Evolutionary conservation across 1,284 basidiomycete genomes (phyloP), one percentile per base, ranked within the genome.

Genomic region (Leccinum fallax): DNA sequence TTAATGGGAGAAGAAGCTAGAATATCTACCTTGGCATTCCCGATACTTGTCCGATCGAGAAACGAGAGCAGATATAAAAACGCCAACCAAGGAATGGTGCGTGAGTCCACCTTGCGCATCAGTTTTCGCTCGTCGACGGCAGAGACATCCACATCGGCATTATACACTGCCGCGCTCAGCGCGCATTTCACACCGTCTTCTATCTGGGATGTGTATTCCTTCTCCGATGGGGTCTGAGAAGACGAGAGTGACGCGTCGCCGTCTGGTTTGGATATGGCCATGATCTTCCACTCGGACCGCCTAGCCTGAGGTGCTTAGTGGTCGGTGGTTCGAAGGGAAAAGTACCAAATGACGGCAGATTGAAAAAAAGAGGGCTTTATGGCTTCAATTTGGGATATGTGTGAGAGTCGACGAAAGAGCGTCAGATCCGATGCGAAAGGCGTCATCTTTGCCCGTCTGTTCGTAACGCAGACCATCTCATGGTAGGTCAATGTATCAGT

Each of bases 11-110:
- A 2, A 13, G 9, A 15, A 51, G 43, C 9, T 10, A n/a, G 15
- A 40, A 19, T 55, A 24, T 56, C 1, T 34, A 90, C 85, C 77
- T 85, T 87, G 9, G 90, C 90, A 76, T 93, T 93, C 71, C 91
- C 92, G 66, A 94, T 90, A 67, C 89, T 90, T 43, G 90, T 88
- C 61, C 92, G 84, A 76, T 94, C 92, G 55, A 89, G 74, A 76
- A 90, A 90, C 65, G 87, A 88, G 52, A 93, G 78, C 43, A 93
- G 79, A 75, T 92, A 93, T 63, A 93, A 74, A 62, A 93, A 81
- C 16, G 87, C 84, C 56, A 89, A 70, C 87, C 87, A 90, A 16
- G 88, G 88, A 49, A 89, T 80, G 62, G 89, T 80, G 21, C 82
- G 80, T 61, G 81, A 70, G 73, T 90, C 89, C 49, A 91, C 79